phyloP scores from a whole-genome alignment of 176 grass and related monocot species.

The Ensete ventricosum region DNA sequence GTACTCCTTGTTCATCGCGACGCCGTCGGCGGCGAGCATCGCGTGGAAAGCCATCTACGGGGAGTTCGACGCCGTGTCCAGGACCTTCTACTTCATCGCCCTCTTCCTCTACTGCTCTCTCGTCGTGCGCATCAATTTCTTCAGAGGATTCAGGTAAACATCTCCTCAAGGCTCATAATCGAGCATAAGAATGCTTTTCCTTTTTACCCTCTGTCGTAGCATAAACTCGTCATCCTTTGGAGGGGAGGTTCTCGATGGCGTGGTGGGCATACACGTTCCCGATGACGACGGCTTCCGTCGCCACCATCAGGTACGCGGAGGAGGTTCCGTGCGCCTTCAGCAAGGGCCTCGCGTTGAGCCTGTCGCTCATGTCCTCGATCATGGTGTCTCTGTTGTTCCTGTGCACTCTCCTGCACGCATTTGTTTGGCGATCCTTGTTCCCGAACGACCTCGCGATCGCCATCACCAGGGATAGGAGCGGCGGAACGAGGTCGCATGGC shows the following conservation, averaged over 20 bases:
- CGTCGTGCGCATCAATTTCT: constrained; percentile 95
- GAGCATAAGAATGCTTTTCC: too few species aligned
- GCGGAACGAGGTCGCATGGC: constrained; percentile 15
- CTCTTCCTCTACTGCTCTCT: constrained; percentile 85
- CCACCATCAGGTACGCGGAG: constrained; percentile 81
- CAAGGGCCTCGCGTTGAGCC: constrained; percentile 64
- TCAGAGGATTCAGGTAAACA: constrained; percentile 68
- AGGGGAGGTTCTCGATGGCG: constrained; percentile 71
- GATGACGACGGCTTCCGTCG: constrained; percentile 86
- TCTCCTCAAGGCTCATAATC: not conserved
- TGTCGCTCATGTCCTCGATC: constrained; percentile 84
- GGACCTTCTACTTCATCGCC: constrained; percentile 87
- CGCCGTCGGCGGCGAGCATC: constrained; percentile 87
- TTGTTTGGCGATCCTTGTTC: constrained; percentile 81
- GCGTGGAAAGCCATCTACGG: constrained; percentile 81
- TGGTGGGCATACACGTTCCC: constrained; percentile 99
- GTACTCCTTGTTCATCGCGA: constrained; percentile 99
- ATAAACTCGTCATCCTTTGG: too few species aligned
- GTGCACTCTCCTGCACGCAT: constrained; percentile 74
- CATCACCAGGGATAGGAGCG: constrained; percentile 65
- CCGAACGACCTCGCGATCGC: constrained; percentile 96
- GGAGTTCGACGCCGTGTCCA: constrained; percentile 66
- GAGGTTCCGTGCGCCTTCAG: constrained; percentile 69
- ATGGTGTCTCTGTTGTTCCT: constrained; percentile 83
- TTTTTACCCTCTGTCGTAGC: too few species aligned